These are phyloP conservation scores for Candida manassasensis DNA, from an alignment of 805 yeast species.

Conservation along the genomic window DNA sequence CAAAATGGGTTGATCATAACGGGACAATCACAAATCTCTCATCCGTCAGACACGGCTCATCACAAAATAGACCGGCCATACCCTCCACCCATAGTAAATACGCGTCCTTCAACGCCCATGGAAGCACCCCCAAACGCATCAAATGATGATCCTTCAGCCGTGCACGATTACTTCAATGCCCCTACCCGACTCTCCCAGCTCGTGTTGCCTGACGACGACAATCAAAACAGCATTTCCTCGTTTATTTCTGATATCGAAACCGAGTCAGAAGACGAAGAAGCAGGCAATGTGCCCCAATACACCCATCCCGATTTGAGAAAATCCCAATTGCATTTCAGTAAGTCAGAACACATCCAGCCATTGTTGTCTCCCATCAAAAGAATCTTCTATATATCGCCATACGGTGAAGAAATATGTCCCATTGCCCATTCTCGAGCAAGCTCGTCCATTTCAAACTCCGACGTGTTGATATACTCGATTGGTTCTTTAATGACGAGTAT, in stretches of 20 bases:
- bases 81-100: constrained; percentile 23
- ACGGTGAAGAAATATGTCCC: constrained; percentile 83
- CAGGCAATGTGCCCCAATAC: constrained; percentile 64
- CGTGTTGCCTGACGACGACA: constrained; percentile 3
- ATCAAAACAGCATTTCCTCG: constrained; percentile 1
- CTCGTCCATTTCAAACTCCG: constrained; percentile 44
- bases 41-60: constrained; percentile 49
- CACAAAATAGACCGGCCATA: constrained; percentile 11
- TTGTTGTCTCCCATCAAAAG: constrained; percentile 70
- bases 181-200: not conserved
- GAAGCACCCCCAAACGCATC: not conserved
- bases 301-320: constrained; percentile 73
- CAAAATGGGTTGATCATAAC: constrained; percentile 68
- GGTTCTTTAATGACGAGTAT: constrained; percentile 89
- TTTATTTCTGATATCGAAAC: not conserved
- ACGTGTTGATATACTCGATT: constrained; percentile 66
- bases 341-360: constrained; percentile 50
- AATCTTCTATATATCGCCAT: constrained; percentile 77
- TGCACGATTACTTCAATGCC: not conserved
- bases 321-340: constrained; percentile 72
- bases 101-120: constrained; percentile 21
- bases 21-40: constrained; percentile 93
- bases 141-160: too few relatives aligned
- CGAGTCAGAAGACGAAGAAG: constrained; percentile 32
- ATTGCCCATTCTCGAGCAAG: constrained; percentile 60